Evolutionary conservation across 306 rosid genomes (phyloP), one percentile per base, ranked within the genome.

Genomic region (Begonia peltatifolia): DNA sequence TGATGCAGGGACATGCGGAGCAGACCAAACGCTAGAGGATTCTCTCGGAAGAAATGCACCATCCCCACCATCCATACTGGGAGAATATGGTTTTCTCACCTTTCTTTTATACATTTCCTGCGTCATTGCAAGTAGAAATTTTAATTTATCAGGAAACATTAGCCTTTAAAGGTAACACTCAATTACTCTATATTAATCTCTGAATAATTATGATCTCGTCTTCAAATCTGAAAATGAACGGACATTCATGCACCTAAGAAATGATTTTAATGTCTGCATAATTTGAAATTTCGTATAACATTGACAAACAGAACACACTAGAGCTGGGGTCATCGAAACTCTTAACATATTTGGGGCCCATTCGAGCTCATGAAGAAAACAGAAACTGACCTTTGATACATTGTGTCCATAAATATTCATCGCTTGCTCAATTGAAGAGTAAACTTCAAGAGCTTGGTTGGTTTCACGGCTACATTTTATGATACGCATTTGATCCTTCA

Each of bases 81-180:
- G 94, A 52, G 95, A 71, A 66, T 90, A 90, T 53, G 99, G 99
- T 68, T 76, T 78, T 42, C 79, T 71, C 61, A 78, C 76, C 68
- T 66, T 70, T 57, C 62, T 76, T 65, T 62, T 75, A 47, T 50
- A 41, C 49, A 54, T 42, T 54, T 64, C 83, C 99, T 90, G 80
- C 57, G 73, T 20, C 48, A 63, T 60, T 11, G 65, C 69, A 74
- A 65, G 63, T 14, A 9, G 13, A 62, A 51, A 44, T 15, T 42
- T 25, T 23, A 52, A 15, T n/a, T 16, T 35, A 50, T 52, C 48
- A 58, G 48, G 12, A 48, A 41, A 20, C 12, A 4, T 23, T 14
- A 2, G 25, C 46, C 13, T 25, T 13, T 25, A 51, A 20, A 7
- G 15, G 44, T 52, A 43, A 58, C 41, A 55, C 10, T 9, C 30